These are phyloP conservation scores for Gentiana dahurica DNA, from an alignment of 257 asterid species.

Conservation along the genomic window DNA sequence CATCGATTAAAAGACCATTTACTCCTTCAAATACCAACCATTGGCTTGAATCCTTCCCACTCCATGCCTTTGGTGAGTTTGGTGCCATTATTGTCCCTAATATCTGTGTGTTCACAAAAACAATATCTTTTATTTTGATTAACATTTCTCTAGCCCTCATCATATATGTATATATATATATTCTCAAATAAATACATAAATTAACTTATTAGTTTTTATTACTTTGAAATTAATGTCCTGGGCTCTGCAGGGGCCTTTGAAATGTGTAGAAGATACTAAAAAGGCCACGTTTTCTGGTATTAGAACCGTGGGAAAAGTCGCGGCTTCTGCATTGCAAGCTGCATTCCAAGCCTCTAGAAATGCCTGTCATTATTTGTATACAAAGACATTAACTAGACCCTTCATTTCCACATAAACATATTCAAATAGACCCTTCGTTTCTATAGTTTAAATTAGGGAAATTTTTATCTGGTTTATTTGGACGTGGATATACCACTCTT, in stretches of 20 bases:
- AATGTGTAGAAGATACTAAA: conserved; percentile 35
- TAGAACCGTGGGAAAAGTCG: conserved; percentile 30
- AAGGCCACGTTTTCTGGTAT: conserved; percentile 42
- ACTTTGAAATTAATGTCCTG: conserved; percentile 33
- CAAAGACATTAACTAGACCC: no score
- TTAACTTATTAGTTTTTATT: neutral
- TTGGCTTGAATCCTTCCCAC: conserved; percentile 30
- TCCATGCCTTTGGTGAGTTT: conserved; percentile 34
- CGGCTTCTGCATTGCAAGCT: conserved; percentile 36
- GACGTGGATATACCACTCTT: no score
- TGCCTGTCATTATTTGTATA: conserved; percentile 24
- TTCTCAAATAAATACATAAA: neutral
- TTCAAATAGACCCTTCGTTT: no score
- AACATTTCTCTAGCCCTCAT: no score
- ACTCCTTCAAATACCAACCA: conserved; percentile 45
- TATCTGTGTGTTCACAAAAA: conserved; percentile 16
- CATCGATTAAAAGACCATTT: conserved; percentile 39
- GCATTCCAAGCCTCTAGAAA: conserved; percentile 58
- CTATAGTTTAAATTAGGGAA: no score
- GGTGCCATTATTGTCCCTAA: conserved; percentile 62
- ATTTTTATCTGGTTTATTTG: no score
- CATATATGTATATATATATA: no score
- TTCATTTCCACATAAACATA: no score
- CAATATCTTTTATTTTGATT: neutral
- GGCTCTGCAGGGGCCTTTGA: conserved; percentile 56